Evolutionary conservation across 805 yeast species (phyloP).

Genomic region (Allodekkera sacchari): DNA sequence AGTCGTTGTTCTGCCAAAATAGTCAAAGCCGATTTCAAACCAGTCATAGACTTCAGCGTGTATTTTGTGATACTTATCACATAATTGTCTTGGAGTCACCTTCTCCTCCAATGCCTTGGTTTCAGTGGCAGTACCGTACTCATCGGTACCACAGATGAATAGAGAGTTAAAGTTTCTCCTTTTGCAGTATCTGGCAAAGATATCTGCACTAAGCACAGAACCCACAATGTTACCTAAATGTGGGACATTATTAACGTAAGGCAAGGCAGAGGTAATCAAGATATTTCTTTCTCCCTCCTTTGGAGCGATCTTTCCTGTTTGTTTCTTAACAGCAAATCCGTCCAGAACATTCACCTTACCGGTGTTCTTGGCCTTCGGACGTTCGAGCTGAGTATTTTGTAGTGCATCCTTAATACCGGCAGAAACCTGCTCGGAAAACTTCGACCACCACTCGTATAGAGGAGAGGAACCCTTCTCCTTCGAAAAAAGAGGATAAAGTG

Average conservation of each 20-base stretch:
- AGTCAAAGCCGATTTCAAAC: constrained; percentile 92
- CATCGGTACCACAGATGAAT: constrained; percentile 95
- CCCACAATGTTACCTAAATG: constrained; percentile 97
- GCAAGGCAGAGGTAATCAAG: constrained; percentile 90
- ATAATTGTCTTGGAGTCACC: constrained; percentile 78
- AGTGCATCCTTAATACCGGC: constrained; percentile 40
- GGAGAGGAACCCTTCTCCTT: constrained; percentile 7
- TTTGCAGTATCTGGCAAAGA: constrained; percentile 83
- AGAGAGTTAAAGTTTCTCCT: constrained; percentile 82
- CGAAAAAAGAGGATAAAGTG: constrained; percentile 38
- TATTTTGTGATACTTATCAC: constrained; percentile 81
- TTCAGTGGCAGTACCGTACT: constrained; percentile 99
- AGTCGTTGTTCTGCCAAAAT: constrained; percentile 96
- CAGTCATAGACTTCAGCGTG: constrained; percentile 91
- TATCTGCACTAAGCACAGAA: constrained; percentile 89
- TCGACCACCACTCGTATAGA: constrained; percentile 1
- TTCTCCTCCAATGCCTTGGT: constrained; percentile 95
- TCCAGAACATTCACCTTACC: constrained; percentile 22
- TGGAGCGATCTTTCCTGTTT: constrained; percentile 47
- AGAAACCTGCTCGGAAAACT: constrained; percentile 25
- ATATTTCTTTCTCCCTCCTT: constrained; percentile 68
- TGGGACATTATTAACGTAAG: constrained; percentile 97
- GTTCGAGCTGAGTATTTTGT: constrained; percentile 34
- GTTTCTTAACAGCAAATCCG: constrained; percentile 9
- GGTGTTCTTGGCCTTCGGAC: constrained; percentile 34